Base-by-base conservation (phyloP, 306 rosid genomes). In the Citrullus colocynthis region DNA sequence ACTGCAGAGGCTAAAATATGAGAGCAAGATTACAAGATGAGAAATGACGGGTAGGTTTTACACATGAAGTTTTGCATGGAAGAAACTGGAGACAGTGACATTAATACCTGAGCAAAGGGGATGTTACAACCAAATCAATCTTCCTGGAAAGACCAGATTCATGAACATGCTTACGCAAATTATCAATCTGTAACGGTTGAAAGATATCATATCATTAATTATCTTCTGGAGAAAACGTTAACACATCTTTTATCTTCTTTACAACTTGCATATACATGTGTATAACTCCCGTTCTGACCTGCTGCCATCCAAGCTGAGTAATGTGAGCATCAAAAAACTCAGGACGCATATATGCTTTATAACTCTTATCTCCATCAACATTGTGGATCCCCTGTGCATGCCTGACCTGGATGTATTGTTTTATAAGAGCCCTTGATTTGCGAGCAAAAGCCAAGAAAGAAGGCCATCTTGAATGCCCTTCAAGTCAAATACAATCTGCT, bases 361-460 rank as follows among this genome's bases (percentile, higher is more conserved):
- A 86, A 76, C 81, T 86, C 81, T 86, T 86, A 18, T 84, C 87
- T 75, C 89, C 89, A 4, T 86, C 89, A 21, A 86, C 83, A 62
- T 86, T 86, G 87, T 86, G 89, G 82, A 86, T 84, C 59, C 89
- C 89, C 77, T 86, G 89, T 28, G 82, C 89, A 70, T 86, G 89
- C 85, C 89, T 86, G 80, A 86, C 89, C 89, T 86, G 89, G 79
- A 86, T 84, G 60, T 61, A 73, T 16, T 75, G 82, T 71, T 81
- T 86, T 83, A 82, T 69, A 77, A 83, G 85, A 84, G 60, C 71
- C 67, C 74, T 78, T 67, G 78, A 83, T 78, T 81, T 73, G 84
- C 44, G 63, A 75, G 56, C 79, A 74, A 81, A 83, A 73, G 20
- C 60, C 78, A 72, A 79, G 77, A 81, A 81, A 74, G 71, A 81